Base-by-base conservation (phyloP, 768 basidiomycete species). In the Hysterangium stoloniferum region DNA sequence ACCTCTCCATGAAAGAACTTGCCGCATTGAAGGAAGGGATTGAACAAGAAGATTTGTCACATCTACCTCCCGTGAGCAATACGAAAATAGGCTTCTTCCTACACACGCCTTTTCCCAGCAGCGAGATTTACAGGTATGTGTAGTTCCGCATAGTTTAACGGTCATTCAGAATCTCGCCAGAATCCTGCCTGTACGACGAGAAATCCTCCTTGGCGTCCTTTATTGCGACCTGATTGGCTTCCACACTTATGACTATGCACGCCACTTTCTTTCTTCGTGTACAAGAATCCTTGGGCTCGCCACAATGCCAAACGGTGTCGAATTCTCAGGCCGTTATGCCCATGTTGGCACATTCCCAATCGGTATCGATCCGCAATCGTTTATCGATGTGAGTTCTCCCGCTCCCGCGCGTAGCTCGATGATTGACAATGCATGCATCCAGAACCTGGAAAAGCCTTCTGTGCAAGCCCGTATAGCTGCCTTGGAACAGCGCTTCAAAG, bases 301-400 rank as follows among this genome's bases (percentile, higher is more conserved):
- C 12, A 98, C 96, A 1, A 92, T 96, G 87, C 96, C 96, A 3
- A 98, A 98, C 63, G 92, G 95, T 37, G 90, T 98, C 57, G 90
- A 96, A 63, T 93, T 96, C 59, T 89, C 91, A 62, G 93, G 95
- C 34, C 84, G 93, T 31, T 78, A 96, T 52, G 93, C 91, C 19
- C 92, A 96, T 58, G 95, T 99, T 56, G 96, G 96, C 38, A 99
- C 96, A 1, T 99, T 95, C 76, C 96, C 96, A 15, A 98, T 99
- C 61, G 96, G 96, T 54, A 99, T 99, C 56, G 96, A 99, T 62
- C 95, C 96, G 0, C 69, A 71, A 43, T 92, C 90, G 44, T 99
- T 99, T 66, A 82, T 88, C 52, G 79, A 91, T 58, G 89, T 84
- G 52, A 54, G 74, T 58, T 32, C 27, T 41, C 28, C 19, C 12